Evolutionary conservation across 1,284 basidiomycete species (phyloP).

Genomic region (Ceratobasidium sp.): DNA sequence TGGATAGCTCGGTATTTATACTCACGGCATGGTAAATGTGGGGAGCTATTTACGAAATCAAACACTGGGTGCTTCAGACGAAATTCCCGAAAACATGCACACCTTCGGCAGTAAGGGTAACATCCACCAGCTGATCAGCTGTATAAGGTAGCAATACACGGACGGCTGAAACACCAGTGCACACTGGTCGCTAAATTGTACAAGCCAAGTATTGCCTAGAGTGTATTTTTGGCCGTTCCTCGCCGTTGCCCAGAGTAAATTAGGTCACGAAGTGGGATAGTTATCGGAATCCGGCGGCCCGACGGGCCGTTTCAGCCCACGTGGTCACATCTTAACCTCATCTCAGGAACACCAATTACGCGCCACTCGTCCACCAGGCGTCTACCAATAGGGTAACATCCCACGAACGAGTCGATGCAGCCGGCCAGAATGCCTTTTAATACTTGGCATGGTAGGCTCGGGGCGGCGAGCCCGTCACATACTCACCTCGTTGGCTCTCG

Average conservation of each 20-base stretch:
- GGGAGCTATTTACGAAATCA: conserved; percentile 25
- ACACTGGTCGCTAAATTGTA: neutral
- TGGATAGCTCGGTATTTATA: conserved; percentile 32
- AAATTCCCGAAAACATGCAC: conserved; percentile 17
- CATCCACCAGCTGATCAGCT: conserved; percentile 12
- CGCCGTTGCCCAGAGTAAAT: conserved; percentile 15
- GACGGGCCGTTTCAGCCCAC: conserved; percentile 27
- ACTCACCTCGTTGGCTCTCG: conserved; percentile 3
- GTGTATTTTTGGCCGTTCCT: conserved; percentile 26
- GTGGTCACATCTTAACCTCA: conserved; percentile 26
- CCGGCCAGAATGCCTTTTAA: neutral
- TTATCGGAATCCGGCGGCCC: conserved; percentile 14
- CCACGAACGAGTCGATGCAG: neutral
- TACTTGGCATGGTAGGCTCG: conserved; percentile 13
- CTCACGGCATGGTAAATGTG: neutral
- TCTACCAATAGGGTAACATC: neutral
- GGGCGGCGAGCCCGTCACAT: neutral
- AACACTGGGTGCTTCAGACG: neutral
- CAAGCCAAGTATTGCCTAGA: conserved; percentile 1
- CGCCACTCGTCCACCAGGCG: neutral
- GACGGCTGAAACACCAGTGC: neutral
- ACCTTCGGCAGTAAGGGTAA: neutral
- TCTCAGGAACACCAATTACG: neutral
- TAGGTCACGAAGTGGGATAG: conserved; percentile 1
- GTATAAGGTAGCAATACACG: neutral